Evolutionary conservation across 1,284 basidiomycete species (phyloP).

Genomic region (Cerrena zonata): DNA sequence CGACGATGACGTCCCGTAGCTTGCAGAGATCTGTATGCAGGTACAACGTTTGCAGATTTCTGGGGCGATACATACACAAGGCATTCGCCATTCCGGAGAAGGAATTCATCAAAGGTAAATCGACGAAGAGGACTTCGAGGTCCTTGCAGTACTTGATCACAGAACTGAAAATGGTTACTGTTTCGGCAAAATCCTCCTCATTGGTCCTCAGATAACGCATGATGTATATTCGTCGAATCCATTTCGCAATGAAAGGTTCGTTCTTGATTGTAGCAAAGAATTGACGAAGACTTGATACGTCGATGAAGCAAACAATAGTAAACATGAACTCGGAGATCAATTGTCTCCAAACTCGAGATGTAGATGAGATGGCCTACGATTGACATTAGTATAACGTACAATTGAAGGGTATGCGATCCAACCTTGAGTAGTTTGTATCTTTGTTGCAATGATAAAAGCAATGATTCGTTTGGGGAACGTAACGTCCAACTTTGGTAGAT

Average conservation of each 20-base stretch:
- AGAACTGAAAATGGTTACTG: conserved; percentile 41
- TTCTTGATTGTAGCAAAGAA: conserved; percentile 45
- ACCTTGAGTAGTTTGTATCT: conserved; percentile 64
- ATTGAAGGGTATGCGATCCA: conserved; percentile 20
- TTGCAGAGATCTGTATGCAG: conserved; percentile 51
- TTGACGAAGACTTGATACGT: conserved; percentile 44
- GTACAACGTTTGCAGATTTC: conserved; percentile 50
- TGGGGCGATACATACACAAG: conserved; percentile 43
- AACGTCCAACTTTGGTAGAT: conserved; percentile 47
- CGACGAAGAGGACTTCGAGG: conserved; percentile 62
- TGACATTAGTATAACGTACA: conserved; percentile 3
- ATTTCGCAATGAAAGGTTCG: conserved; percentile 53
- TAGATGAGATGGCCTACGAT: conserved; percentile 55
- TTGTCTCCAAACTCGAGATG: conserved; percentile 38
- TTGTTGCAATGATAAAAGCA: conserved; percentile 48
- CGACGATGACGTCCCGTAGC: conserved; percentile 61
- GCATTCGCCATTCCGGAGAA: conserved; percentile 60
- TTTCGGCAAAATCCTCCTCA: conserved; percentile 31
- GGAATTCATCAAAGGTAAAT: conserved; percentile 49
- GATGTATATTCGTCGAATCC: conserved; percentile 59
- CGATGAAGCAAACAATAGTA: conserved; percentile 56
- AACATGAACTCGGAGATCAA: conserved; percentile 60
- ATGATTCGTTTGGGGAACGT: conserved; percentile 49
- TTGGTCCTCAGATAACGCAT: conserved; percentile 40
- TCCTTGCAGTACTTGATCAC: conserved; percentile 61